A percentile compares a stretch with the other conserved stretches of the same genome.
Conservation (phyloP, 2,329 filamentous ascomycete species). For the Fonsecaea multimorphosa region DNA sequence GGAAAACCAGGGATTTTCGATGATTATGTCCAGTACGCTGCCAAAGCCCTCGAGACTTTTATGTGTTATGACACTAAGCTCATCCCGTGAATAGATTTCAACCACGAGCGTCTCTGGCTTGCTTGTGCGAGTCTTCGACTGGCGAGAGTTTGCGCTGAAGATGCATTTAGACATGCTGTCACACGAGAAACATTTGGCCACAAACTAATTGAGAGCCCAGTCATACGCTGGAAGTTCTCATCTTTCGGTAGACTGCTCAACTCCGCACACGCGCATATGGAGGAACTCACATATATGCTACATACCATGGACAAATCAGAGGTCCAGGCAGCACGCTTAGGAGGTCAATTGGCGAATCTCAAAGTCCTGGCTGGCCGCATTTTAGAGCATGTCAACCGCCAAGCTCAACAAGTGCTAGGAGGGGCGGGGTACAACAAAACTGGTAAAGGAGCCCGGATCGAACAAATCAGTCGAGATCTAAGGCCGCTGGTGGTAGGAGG, state of each 20-base stretch:
- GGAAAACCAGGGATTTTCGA: constrained; percentile 61
- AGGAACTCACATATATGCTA: constrained; percentile 59
- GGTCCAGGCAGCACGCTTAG: neutral
- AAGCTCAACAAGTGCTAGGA: constrained; percentile 32
- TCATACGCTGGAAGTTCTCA: constrained; percentile 65
- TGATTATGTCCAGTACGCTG: neutral
- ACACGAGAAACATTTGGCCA: constrained; percentile 62
- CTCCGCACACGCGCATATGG: constrained; percentile 63
- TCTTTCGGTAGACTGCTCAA: constrained; percentile 62
- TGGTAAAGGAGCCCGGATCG: constrained; percentile 29
- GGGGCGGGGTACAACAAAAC: constrained; percentile 30
- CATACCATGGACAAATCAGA: constrained; percentile 39
- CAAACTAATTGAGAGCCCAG: constrained; percentile 69
- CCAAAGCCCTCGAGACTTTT: neutral
- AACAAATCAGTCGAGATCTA: constrained; percentile 26
- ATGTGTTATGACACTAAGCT: too few relatives aligned
- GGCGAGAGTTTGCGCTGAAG: constrained; percentile 61
- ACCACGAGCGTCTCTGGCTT: constrained; percentile 65
- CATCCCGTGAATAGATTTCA: constrained; percentile 55
- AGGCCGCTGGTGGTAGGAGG: constrained; percentile 28
- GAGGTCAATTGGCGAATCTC: constrained; percentile 41
- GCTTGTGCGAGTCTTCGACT: constrained; percentile 63
- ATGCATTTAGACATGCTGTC: constrained; percentile 59
- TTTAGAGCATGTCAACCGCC: constrained; percentile 22
- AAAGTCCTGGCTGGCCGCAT: constrained; percentile 25